Percentiles rank a stretch among this genome's conserved stretches.
These are phyloP conservation scores for Tuber microsphaerosporum DNA, from an alignment of 495 filamentous ascomycete species.

Conservation along the genomic window DNA sequence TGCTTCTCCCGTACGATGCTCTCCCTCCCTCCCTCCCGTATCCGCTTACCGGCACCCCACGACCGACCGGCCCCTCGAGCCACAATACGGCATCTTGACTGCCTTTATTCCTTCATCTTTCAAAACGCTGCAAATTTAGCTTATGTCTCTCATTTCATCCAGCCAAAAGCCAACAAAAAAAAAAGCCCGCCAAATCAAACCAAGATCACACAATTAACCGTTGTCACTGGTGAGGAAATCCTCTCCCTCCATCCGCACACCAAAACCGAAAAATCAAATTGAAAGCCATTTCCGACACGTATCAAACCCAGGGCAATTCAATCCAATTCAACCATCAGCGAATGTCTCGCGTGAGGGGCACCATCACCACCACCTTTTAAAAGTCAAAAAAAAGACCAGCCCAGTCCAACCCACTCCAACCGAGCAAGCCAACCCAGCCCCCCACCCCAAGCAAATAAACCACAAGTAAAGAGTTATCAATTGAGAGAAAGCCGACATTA, in stretches of 20 bases:
- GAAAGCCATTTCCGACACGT: neutral
- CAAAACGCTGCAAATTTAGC: neutral
- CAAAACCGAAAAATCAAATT: neutral
- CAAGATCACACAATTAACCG: neutral
- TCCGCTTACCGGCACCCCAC: neutral
- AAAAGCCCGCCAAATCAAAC: neutral
- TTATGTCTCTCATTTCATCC: neutral
- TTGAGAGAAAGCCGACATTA: neutral
- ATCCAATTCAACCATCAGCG: neutral
- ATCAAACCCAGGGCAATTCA: slow-evolving; percentile 1
- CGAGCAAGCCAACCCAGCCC: neutral
- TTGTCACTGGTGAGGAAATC: neutral
- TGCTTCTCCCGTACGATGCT: neutral
- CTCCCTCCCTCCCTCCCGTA: neutral
- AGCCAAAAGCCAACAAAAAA: neutral
- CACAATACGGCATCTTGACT: neutral
- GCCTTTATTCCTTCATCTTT: neutral
- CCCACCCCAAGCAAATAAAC: neutral
- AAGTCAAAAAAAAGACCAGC: neutral
- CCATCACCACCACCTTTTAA: neutral
- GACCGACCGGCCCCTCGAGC: neutral
- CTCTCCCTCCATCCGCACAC: neutral
- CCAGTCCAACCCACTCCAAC: neutral
- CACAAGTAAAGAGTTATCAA: neutral
- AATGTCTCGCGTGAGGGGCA: neutral